Base-by-base conservation (phyloP, 1,284 basidiomycete species). In the Ganoderma leucocontextum region DNA sequence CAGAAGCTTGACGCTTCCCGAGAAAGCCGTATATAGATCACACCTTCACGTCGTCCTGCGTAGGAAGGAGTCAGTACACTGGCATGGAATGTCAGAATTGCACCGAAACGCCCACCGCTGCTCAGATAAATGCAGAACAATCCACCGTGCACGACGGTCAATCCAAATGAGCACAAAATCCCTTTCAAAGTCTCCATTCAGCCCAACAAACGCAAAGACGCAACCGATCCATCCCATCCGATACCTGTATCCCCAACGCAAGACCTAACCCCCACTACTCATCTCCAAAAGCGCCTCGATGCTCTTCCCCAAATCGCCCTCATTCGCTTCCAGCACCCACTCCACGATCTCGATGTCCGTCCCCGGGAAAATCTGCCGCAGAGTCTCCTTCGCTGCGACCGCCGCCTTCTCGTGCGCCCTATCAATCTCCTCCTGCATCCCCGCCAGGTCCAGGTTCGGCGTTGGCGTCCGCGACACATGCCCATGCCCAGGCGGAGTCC, bases 271-370 rank as follows among this genome's bases (percentile, higher is more conserved):
- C 65, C 84, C 86, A 68, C 85, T 87, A 72, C 86, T 88, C 86
- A 94, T 93, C 81, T 95, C 94, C 75, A 95, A 81, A 66, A 95
- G 77, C 64, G 85, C 87, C 79, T 97, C 96, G 74, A 97, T 96
- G 76, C 95, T 95, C 84, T 88, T 88, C 64, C 95, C 96, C 68
- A 97, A 78, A 81, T 98, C 95, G 35, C 93, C 93, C n/a, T 88
- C 88, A 74, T 95, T 95, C 49, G 92, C 92, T 76, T 97, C 92
- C 66, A 98, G 81, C 42, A 98, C 95, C 85, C 89, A 91, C 72
- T 95, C 93, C 60, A 95, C 85, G 42, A 97, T 87, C 79, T 96
- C 96, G 62, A 80, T 78, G 76, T 97, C 95, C 72, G 93, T 84
- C 7, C 80, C 80, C 0, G 95, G 95, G 86, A 97, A 97, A 71